Base-by-base conservation (phyloP, 176 grass and related monocot genomes). In the Triticum timopheevii region DNA sequence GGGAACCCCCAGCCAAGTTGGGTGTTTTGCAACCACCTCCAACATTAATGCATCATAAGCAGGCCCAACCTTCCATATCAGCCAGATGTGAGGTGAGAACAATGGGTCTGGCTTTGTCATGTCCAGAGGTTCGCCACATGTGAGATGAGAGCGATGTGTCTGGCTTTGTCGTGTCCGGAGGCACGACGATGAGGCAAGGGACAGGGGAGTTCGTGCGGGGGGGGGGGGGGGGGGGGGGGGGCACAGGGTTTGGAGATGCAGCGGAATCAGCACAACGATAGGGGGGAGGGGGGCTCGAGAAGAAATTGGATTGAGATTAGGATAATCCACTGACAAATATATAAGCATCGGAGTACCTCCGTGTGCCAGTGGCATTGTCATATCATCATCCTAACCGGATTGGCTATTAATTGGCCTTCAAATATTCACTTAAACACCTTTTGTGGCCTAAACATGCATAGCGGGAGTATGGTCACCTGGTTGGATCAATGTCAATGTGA, bases 41-140 rank as follows among this genome's bases (percentile, higher is more conserved):
- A 50, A 50, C 47, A 50, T 50, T 49, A 49, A 49, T 49, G 13
- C 47, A 84, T 97, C 92, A 64, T 94, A 76, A 97, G 92, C 54
- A 97, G 84, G 12, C 90, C 90, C 40, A 93, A 86, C 13, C 84
- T 87, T 40, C 90, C 95, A 58, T 87, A 93, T 40, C 92, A 92
- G 80, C 95, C 95, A 78, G 94, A 31, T 5, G 64, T 66, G 64
- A 66, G 28, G 30, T 17, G 64, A 66, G 64, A 33, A 28, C 15
- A 28, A 66, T 7, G 5, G 31, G 25, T 31, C 64, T 25, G n/a
- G 23, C 10, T 30, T 27, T 27, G 25, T 66, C 64, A 13, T 27
- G 27, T 28, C 64, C 6, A 13, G 47, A 50, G 47, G 47, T 52
- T 44, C 10, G 10, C 95, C 95, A 78, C 91, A 31, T 5, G 64